Percentiles rank a stretch among this genome's conserved stretches.
Conservation (phyloP, 140 eudicot genomes). For the Bidens hawaiensis region DNA sequence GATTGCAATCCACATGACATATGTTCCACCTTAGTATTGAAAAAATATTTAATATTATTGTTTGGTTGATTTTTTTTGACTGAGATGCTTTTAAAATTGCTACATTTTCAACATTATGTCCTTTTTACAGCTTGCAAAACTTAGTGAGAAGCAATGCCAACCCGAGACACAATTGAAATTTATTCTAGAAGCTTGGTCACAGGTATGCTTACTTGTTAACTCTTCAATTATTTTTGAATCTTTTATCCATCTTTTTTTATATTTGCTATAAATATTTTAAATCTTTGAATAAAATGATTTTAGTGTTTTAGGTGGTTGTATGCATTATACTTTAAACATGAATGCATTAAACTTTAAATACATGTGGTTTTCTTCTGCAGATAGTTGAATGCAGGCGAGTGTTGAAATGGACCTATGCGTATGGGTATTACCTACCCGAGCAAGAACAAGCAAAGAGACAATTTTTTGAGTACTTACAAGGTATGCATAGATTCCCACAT, state of each 20-base stretch:
- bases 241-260: not conserved
- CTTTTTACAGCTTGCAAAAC: conserved; percentile 42
- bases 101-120: not conserved
- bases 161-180: conserved; percentile 53
- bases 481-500: conserved; percentile 6
- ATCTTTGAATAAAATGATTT: not conserved
- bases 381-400: conserved; percentile 77
- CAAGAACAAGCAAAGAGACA: conserved; percentile 41
- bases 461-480: conserved; percentile 68
- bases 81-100: not conserved
- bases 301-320: not conserved
- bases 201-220: conserved; percentile 35
- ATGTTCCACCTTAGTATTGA: not conserved
- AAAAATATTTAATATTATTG: not conserved
- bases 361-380: conserved; percentile 14
- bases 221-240: not conserved
- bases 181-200: conserved; percentile 60
- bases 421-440: conserved; percentile 62
- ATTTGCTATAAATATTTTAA: not conserved
- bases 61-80: not conserved
- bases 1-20: not conserved
- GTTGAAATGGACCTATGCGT: conserved; percentile 80
- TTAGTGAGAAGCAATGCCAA: conserved; percentile 32
- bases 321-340: not conserved
- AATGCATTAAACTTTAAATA: not conserved